A percentile compares a stretch with the other conserved stretches of the same genome.
Conservation (phyloP, 352 stramenopile species). For the Sclerospora graminicola region DNA sequence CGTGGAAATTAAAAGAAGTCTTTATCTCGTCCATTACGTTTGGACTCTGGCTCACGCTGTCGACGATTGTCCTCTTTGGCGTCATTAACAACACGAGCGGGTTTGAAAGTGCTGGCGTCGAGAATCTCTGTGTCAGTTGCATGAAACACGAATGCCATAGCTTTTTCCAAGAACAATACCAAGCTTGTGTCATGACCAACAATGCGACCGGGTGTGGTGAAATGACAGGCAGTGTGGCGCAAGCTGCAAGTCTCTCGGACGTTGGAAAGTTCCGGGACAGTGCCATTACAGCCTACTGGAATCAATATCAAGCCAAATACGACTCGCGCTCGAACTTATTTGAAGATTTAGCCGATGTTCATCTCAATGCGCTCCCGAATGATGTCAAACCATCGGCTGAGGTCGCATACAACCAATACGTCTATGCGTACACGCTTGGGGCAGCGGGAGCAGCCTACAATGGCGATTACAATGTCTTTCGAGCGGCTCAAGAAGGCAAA, state of each 20-base stretch:
- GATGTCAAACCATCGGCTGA: constrained; percentile 28
- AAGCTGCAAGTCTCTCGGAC: constrained; percentile 20
- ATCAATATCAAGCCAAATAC: constrained; percentile 34
- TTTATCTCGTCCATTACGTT: constrained; percentile 63
- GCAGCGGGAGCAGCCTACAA: constrained; percentile 17
- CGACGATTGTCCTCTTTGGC: no score
- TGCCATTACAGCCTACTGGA: constrained; percentile 35
- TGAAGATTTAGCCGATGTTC: constrained; percentile 39
- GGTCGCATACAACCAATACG: no score
- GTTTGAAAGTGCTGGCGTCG: constrained; percentile 37
- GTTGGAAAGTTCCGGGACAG: constrained; percentile 30
- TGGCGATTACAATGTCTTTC: constrained; percentile 30
- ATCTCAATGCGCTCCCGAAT: constrained; percentile 39
- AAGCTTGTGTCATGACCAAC: constrained; percentile 30
- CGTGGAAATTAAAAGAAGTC: constrained; percentile 61
- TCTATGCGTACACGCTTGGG: constrained; percentile 48
- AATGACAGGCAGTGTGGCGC: constrained; percentile 39
- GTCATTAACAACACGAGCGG: constrained; percentile 50
- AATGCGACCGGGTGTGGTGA: constrained; percentile 54
- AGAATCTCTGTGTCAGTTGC: constrained; percentile 56
- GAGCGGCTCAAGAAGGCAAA: constrained; percentile 31
- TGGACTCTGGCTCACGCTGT: constrained; percentile 54
- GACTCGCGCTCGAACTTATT: constrained; percentile 42
- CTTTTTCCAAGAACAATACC: constrained; percentile 46
- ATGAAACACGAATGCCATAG: constrained; percentile 46